Evolutionary conservation across 2,329 filamentous ascomycete genomes (phyloP).

Genomic region (Fusarium sp.): DNA sequence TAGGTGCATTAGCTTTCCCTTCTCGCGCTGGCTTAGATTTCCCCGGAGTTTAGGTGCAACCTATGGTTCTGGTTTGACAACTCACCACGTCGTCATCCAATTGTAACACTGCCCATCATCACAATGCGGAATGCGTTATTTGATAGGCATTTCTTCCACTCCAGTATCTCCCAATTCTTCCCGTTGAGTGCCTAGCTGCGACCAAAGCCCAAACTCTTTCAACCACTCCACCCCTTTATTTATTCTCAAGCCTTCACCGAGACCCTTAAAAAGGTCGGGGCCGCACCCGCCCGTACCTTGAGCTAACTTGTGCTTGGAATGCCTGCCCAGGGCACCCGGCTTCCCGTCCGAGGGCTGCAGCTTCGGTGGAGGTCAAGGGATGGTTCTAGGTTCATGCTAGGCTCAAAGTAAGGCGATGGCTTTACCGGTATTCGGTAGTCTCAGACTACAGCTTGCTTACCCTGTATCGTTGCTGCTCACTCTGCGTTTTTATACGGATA

Average conservation of each 20-base stretch:
- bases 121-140: constrained; percentile 13
- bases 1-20: constrained; percentile 15
- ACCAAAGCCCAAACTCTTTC: constrained; percentile 7
- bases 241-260: constrained; percentile 7
- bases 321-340: constrained; percentile 26
- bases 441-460: neutral
- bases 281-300: constrained; percentile 26
- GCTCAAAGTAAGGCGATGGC: neutral
- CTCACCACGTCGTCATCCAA: constrained; percentile 16
- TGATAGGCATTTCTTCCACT: neutral
- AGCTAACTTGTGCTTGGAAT: constrained; percentile 35
- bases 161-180: neutral
- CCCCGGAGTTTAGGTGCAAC: constrained; percentile 32
- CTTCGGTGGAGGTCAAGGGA: neutral
- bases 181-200: neutral
- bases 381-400: constrained; percentile 11
- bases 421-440: neutral
- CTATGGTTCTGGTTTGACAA: constrained; percentile 18
- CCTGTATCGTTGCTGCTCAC: neutral
- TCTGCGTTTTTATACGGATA: no score
- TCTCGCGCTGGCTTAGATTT: constrained; percentile 28
- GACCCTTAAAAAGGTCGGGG: constrained; percentile 24
- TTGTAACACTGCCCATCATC: neutral
- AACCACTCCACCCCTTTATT: constrained; percentile 1
- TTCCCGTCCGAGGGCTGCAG: constrained; percentile 14